Conservation (phyloP, 768 basidiomycete genomes). For the Trametes punicea region DNA sequence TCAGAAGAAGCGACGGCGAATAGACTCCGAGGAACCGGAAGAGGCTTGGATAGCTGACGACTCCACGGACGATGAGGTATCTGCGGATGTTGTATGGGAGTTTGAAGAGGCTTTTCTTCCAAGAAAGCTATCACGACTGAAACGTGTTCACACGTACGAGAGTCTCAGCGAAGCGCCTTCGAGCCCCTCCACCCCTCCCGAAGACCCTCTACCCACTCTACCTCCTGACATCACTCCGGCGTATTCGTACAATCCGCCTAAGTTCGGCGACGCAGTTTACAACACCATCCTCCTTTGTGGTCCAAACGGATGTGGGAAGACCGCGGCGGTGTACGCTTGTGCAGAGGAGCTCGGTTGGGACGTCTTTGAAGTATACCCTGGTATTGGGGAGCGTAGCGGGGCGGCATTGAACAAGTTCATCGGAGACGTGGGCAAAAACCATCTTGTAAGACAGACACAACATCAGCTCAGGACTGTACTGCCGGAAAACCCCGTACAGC, state of each 20-base stretch:
- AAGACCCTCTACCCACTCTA: not conserved
- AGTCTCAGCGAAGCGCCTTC: not conserved
- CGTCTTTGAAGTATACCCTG: conserved; percentile 95
- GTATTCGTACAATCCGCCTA: conserved; percentile 14
- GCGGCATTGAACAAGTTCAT: conserved; percentile 74
- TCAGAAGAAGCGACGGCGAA: conserved; percentile 50
- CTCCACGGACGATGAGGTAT: conserved; percentile 31
- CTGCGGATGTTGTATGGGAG: conserved; percentile 33
- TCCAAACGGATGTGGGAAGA: conserved; percentile 86
- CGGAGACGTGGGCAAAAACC: conserved; percentile 93
- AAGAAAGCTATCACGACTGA: conserved; percentile 3
- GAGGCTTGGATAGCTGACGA: conserved; percentile 55
- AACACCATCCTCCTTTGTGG: conserved; percentile 88
- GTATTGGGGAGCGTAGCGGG: conserved; percentile 86
- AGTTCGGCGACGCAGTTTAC: conserved; percentile 52
- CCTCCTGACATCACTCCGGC: not conserved
- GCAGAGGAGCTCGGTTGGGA: conserved; percentile 94
- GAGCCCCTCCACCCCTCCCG: not conserved
- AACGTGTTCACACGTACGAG: not conserved
- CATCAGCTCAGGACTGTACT: conserved; percentile 16
- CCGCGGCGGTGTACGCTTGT: conserved; percentile 89
- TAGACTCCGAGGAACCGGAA: conserved; percentile 48
- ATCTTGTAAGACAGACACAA: conserved; percentile 36
- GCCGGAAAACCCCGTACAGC: not conserved
- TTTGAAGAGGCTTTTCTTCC: conserved; percentile 12